Conservation (phyloP, 2,329 filamentous ascomycete genomes). For the Sporothrix phasma region DNA sequence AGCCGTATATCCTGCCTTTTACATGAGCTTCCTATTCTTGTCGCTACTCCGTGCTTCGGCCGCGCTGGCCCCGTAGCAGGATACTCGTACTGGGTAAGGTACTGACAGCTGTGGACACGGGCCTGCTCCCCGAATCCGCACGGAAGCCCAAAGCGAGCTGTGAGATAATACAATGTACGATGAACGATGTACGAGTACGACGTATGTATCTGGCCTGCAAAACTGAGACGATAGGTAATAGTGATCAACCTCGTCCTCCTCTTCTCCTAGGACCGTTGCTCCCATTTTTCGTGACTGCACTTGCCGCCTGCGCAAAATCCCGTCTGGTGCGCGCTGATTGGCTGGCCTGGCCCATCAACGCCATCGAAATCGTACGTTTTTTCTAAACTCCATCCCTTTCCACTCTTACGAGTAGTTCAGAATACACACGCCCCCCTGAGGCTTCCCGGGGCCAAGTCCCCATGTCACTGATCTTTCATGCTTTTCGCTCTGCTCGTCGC, state of each 20-base stretch:
- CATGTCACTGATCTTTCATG: conserved; percentile 2
- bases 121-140: neutral
- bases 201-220: no score
- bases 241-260: neutral
- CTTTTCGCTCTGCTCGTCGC: no score
- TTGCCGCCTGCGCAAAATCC: conserved; percentile 1
- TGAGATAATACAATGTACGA: no score
- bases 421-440: neutral
- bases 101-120: no score
- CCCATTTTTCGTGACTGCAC: neutral
- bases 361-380: conserved; percentile 27
- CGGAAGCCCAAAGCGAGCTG: neutral
- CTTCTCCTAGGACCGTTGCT: neutral
- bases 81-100: no score
- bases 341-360: conserved; percentile 18
- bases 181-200: no score
- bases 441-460: conserved; percentile 4
- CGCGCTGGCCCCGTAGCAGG: no score
- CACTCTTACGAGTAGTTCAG: conserved; percentile 17
- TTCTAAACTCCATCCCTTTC: conserved; percentile 19
- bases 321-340: conserved; percentile 19
- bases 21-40: neutral
- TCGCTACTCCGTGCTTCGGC: neutral
- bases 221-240: neutral
- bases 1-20: neutral